phyloP scores from a whole-genome alignment of 1,139 yeast species.

The Nakaseomyces uthaithaninus region DNA sequence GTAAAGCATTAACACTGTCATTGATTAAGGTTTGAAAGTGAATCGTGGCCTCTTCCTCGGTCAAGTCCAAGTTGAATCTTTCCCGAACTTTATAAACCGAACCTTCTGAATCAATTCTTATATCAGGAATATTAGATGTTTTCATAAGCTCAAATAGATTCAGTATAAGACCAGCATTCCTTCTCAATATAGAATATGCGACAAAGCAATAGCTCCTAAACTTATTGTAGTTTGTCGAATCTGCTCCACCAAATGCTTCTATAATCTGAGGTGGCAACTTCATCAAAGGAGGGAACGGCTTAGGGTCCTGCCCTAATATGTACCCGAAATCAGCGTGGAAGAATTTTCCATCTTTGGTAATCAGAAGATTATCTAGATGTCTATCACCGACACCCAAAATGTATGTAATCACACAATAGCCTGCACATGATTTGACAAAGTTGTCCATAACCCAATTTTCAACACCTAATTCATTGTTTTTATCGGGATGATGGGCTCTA shows the following conservation, averaged over 20 bases:
- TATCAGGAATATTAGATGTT: conserved; percentile 87
- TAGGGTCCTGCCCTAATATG: conserved; percentile 92
- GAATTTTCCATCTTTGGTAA: conserved; percentile 69
- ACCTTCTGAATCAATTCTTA: conserved; percentile 63
- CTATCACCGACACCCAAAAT: conserved; percentile 94
- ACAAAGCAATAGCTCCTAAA: conserved; percentile 92
- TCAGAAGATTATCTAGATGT: conserved; percentile 80
- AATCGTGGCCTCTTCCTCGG: conserved; percentile 89
- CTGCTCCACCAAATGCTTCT: conserved; percentile 95
- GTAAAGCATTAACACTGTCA: conserved; percentile 85
- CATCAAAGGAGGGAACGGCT: conserved; percentile 98
- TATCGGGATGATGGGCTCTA: conserved; percentile 55
- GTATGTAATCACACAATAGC: conserved; percentile 94
- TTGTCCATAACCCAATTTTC: conserved; percentile 78
- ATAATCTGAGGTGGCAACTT: conserved; percentile 93
- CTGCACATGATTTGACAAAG: conserved; percentile 92
- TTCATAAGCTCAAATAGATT: conserved; percentile 91
- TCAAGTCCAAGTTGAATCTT: conserved; percentile 85
- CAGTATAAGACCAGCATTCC: conserved; percentile 80
- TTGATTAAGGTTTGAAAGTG: conserved; percentile 91
- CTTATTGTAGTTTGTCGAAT: conserved; percentile 73
- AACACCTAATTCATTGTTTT: conserved; percentile 59
- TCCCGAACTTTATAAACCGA: conserved; percentile 88
- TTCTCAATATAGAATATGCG: conserved; percentile 81
- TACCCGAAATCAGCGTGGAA: conserved; percentile 98